These are phyloP conservation scores for Podospora pseudoanserina DNA, from an alignment of 495 filamentous ascomycete genomes.

Conservation along the genomic window DNA sequence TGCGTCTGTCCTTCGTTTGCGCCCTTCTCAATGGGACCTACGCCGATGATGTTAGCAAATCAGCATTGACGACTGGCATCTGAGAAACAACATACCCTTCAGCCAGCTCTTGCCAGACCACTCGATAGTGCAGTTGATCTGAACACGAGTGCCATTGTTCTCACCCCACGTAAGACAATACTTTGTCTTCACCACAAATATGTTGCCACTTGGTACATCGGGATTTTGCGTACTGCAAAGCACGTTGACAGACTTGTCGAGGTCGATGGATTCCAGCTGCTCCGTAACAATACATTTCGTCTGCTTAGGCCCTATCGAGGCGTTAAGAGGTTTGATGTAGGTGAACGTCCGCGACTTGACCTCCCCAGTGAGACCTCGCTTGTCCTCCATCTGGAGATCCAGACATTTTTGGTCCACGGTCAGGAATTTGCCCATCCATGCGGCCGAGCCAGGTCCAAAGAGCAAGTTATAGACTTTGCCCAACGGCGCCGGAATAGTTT, in stretches of 20 bases:
- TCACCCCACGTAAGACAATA: slow-evolving; percentile 93
- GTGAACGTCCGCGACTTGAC: slow-evolving; percentile 70
- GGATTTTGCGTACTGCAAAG: slow-evolving; percentile 81
- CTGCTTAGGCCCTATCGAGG: slow-evolving; percentile 83
- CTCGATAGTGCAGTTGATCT: slow-evolving; percentile 84
- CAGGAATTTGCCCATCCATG: slow-evolving; percentile 81
- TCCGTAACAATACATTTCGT: slow-evolving; percentile 93
- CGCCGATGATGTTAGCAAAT: slow-evolving; percentile 19
- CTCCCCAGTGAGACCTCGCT: slow-evolving; percentile 69
- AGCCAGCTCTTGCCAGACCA: slow-evolving; percentile 99
- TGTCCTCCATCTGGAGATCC: slow-evolving; percentile 81
- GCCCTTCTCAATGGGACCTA: slow-evolving; percentile 90
- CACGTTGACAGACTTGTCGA: slow-evolving; percentile 81
- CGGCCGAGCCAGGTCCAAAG: slow-evolving; percentile 73
- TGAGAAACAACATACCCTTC: slow-evolving; percentile 60
- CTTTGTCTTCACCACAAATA: slow-evolving; percentile 86
- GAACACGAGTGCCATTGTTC: slow-evolving; percentile 74
- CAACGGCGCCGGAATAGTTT: slow-evolving; percentile 79
- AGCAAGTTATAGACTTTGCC: slow-evolving; percentile 87
- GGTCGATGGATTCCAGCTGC: slow-evolving; percentile 72
- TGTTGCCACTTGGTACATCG: slow-evolving; percentile 90
- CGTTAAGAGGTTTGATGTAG: slow-evolving; percentile 88
- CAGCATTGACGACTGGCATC: background rate
- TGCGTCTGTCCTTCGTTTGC: slow-evolving; percentile 83
- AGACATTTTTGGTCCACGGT: slow-evolving; percentile 81